Evolutionary conservation across 2,329 filamentous ascomycete species (phyloP), one percentile per base, ranked within the genome.

Genomic region (Pseudogymnoascus sp.): DNA sequence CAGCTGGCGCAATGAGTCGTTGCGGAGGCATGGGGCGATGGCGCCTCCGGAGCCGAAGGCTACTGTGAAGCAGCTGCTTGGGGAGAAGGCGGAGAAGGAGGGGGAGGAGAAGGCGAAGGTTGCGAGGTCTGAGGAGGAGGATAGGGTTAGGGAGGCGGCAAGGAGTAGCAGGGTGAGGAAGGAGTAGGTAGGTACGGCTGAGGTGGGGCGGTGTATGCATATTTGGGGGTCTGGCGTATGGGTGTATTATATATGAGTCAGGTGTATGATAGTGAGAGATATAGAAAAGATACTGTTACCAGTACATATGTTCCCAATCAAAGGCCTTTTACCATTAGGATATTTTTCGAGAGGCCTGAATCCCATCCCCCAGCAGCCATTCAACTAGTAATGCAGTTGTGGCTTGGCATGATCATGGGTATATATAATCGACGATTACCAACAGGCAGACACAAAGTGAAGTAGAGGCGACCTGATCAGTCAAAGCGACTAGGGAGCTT

Each of bases 1-100:
- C 65, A 79, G 70, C 69, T 83, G 77, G 78, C 72, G 80, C 60
- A 81, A 83, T 62, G 81, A 85, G 74, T 79, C 74, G 66, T 68
- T 80, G 66, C 74, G 83, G 63, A 70, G 81, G 61, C 82, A 84
- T 73, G 81, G 81, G 11, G 72, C 74, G 61, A 67, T 78, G 61
- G 77, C 81, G 63, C 76, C 64, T 63, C 73, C 73, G 0, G 71
- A 72, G 19, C 68, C 72, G 16, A 69, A 72, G 60, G 59, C 69
- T 65, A 63, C 75, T 72, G 63, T 73, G 64, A 66, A 67, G 33
- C 68, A 73, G 58, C 64, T 73, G 21, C 60, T 69, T 12, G 67
- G 55, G 26, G 61, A 19, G 19, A 43, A 58, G 14, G 65, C 59
- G 37, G 66, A 45, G 61, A 52, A 61, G 14, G 61, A 33, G 7